Conservation (phyloP, 208 protist genomes). For the Wallacemonas sp. region DNA sequence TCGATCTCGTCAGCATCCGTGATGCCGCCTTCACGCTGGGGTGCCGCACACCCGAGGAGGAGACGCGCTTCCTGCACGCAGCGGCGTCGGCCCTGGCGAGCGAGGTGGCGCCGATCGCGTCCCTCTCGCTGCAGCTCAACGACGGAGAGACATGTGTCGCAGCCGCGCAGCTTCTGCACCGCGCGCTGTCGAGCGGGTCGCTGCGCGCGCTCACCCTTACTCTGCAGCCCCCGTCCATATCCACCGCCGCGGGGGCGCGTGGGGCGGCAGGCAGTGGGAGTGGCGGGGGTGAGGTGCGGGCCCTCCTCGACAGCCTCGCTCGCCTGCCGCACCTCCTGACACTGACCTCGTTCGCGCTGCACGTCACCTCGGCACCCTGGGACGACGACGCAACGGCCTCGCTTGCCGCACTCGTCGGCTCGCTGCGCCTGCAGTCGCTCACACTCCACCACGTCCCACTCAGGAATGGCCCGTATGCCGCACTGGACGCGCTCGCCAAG, state of each 20-base stretch:
- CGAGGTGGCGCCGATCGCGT: not conserved
- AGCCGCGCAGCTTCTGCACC: not conserved
- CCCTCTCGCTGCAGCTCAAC: slow-evolving; percentile 12
- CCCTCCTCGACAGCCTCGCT: slow-evolving; percentile 12
- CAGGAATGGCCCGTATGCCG: slow-evolving; percentile 21
- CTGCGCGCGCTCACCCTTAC: not conserved
- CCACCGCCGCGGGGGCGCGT: slow-evolving; percentile 11
- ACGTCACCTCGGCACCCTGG: slow-evolving; percentile 27
- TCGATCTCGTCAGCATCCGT: slow-evolving; percentile 7
- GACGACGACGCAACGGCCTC: slow-evolving; percentile 28
- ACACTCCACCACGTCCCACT: slow-evolving; percentile 37
- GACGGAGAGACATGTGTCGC: not conserved
- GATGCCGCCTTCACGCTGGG: not conserved
- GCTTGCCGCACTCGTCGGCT: slow-evolving; percentile 31
- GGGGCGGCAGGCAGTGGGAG: slow-evolving; percentile 10
- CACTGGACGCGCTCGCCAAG: slow-evolving; percentile 27
- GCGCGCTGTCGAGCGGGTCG: not conserved
- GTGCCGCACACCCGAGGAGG: not conserved
- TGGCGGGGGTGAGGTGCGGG: not conserved
- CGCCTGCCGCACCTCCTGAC: slow-evolving; percentile 28
- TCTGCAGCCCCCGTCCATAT: slow-evolving; percentile 18
- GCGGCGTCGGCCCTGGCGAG: not conserved
- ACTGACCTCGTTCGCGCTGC: slow-evolving; percentile 26
- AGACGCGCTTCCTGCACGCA: not conserved
- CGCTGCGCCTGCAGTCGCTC: slow-evolving; percentile 25